Evolutionary conservation across 2,329 filamentous ascomycete genomes (phyloP), one percentile per base, ranked within the genome.

Genomic region (Microsporum canis): DNA sequence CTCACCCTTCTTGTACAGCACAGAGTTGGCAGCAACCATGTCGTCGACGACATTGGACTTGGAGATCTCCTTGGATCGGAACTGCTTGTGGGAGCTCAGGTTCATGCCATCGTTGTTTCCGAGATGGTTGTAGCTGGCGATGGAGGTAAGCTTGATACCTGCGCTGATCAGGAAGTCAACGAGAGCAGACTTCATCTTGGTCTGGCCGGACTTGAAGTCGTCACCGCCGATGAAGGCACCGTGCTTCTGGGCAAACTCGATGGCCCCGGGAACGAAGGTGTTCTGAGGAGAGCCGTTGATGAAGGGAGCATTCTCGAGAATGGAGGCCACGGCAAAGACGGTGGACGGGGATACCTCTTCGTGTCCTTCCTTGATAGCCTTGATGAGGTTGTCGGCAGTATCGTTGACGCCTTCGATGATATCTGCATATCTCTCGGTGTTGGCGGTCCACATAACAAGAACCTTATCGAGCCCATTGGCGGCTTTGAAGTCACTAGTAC

Each of bases 61-160:
- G 78, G 89, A 95, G 68, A 99, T 99, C 79, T 99, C 94, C 84
- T 99, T 99, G 78, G 91, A 96, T 70, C 94, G 91, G 85, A 99
- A 99, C 78, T 97, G 94, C 80, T 88, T 90, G 76, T 96, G 91
- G 49, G 91, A 96, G 79, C 89, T 95, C 69, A 99, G 78, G 80
- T 99, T 99, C 86, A 91, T 96, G 80, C 94, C 94, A 73, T 99
- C 92, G 73, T 99, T 99, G 84, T 99, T 99, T 71, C 94, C 94
- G 61, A 99, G 86, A 76, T 99, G 94, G 81, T 99, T 99, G 85
- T 99, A 99, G 78, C 89, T 95, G 66, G 94, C 90, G 78, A 99
- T 97, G 45, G 91, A 96, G 63, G 92, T 97, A 72, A 99, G 85
- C 81, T 96, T 96, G 83, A 99, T 97, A 73, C 94, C 94, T 56